These are phyloP conservation scores for Stephania yunnanensis DNA, from an alignment of 164 flowering plant species.

Conservation along the genomic window DNA sequence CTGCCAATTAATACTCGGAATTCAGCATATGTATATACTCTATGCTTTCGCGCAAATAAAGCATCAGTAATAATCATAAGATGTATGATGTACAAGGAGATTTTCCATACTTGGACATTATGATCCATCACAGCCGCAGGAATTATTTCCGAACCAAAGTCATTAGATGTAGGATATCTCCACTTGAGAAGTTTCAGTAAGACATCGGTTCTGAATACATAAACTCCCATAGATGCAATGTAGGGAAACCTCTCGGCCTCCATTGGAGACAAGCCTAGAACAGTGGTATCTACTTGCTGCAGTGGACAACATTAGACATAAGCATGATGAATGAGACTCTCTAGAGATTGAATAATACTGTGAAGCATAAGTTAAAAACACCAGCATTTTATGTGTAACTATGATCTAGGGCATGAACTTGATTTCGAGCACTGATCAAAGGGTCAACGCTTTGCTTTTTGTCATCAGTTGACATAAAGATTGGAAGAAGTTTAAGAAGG, in stretches of 20 bases:
- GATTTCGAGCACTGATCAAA: no score
- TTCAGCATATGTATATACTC: not conserved
- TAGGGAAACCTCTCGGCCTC: slow-evolving; percentile 66
- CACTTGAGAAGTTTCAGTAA: slow-evolving; percentile 64
- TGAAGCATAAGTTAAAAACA: no score
- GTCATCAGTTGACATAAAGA: no score
- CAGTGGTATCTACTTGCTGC: slow-evolving; percentile 80
- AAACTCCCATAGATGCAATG: slow-evolving; percentile 98
- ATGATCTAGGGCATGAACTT: no score
- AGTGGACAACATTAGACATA: slow-evolving; percentile 14
- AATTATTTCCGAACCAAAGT: slow-evolving; percentile 96
- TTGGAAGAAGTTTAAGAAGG: no score
- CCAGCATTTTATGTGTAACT: no score
- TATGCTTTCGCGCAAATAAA: no score
- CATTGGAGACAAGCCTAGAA: slow-evolving; percentile 56
- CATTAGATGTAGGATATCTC: slow-evolving; percentile 82
- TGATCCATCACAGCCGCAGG: slow-evolving; percentile 77
- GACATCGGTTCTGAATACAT: slow-evolving; percentile 69
- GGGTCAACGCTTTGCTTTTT: no score
- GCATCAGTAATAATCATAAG: not conserved
- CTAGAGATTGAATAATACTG: not conserved
- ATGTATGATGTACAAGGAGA: not conserved
- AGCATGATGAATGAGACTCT: not conserved
- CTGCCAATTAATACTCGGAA: slow-evolving; percentile 28
- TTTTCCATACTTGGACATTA: slow-evolving; percentile 54